Conservation (phyloP, 139 green algal genomes). For the Closterium sp. region DNA sequence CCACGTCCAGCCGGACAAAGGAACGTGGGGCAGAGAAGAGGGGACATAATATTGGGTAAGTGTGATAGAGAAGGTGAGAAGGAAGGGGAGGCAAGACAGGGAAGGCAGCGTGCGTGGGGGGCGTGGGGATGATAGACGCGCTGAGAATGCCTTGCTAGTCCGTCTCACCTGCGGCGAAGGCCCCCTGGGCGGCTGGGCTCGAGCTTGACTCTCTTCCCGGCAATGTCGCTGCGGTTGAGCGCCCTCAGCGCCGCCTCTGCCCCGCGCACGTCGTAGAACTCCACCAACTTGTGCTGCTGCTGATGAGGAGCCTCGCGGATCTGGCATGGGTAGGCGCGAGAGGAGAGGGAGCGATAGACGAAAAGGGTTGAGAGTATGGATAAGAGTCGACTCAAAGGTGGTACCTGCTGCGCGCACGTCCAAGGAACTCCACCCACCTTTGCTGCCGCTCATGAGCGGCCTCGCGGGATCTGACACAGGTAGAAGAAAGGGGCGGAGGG, state of each 20-base stretch:
- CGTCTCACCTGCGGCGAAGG: conserved; percentile 30
- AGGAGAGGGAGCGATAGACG: no score
- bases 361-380: no score
- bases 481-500: background rate
- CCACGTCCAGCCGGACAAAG: background rate
- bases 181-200: conserved; percentile 47
- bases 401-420: conserved; percentile 64
- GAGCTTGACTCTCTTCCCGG: conserved; percentile 52
- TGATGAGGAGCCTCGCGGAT: background rate
- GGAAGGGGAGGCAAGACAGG: background rate
- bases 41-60: no score
- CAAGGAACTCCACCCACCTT: conserved; percentile 85
- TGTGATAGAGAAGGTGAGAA: background rate
- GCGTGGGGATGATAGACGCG: background rate
- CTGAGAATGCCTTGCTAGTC: background rate
- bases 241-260: conserved; percentile 33
- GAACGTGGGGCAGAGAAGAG: no score
- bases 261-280: conserved; percentile 80
- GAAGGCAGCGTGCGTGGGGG: background rate
- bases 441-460: background rate
- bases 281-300: conserved; percentile 65
- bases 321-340: no score
- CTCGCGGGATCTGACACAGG: no score
- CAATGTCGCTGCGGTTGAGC: conserved; percentile 52
- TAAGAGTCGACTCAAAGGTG: no score